Evolutionary conservation across 495 filamentous ascomycete genomes (phyloP).

Genomic region (Pseudotulostoma volvatum): DNA sequence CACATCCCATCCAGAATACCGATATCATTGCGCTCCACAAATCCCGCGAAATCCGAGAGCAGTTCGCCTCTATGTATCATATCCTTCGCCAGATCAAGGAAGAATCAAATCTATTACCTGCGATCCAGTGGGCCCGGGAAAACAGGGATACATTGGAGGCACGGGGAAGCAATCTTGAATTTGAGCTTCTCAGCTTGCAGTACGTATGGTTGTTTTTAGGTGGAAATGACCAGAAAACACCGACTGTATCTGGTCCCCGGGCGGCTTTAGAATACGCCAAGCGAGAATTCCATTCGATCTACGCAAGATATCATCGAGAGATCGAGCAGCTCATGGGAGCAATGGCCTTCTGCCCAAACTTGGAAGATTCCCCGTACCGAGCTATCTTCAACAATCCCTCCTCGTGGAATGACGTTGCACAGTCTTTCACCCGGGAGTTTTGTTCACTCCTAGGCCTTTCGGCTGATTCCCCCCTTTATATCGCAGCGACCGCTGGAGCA

Average conservation of each 20-base stretch:
- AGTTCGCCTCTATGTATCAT: constrained; percentile 79
- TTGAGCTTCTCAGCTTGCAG: constrained; percentile 75
- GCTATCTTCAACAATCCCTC: constrained; percentile 52
- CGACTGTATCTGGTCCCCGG: constrained; percentile 22
- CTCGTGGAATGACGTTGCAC: constrained; percentile 64
- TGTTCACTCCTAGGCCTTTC: constrained; percentile 80
- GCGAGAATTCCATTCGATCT: constrained; percentile 46
- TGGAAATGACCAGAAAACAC: constrained; percentile 13
- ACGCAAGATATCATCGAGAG: constrained; percentile 52
- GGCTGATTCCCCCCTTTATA: constrained; percentile 77
- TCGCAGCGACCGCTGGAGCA: constrained; percentile 78
- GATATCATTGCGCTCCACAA: constrained; percentile 32
- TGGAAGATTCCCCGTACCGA: constrained; percentile 56
- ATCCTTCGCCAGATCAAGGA: constrained; percentile 64
- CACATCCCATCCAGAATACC: constrained; percentile 7
- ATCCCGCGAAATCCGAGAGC: constrained; percentile 51
- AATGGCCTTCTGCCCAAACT: constrained; percentile 57
- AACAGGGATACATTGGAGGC: constrained; percentile 56
- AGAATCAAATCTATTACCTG: constrained; percentile 53
- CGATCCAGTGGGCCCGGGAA: constrained; percentile 69
- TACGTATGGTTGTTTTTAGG: constrained; percentile 69
- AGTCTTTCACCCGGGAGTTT: constrained; percentile 83
- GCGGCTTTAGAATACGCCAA: constrained; percentile 60
- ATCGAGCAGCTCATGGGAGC: constrained; percentile 61
- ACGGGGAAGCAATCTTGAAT: constrained; percentile 84